phyloP scores from a whole-genome alignment of 1,284 basidiomycete species.

The Mrakiaceae sp. region DNA sequence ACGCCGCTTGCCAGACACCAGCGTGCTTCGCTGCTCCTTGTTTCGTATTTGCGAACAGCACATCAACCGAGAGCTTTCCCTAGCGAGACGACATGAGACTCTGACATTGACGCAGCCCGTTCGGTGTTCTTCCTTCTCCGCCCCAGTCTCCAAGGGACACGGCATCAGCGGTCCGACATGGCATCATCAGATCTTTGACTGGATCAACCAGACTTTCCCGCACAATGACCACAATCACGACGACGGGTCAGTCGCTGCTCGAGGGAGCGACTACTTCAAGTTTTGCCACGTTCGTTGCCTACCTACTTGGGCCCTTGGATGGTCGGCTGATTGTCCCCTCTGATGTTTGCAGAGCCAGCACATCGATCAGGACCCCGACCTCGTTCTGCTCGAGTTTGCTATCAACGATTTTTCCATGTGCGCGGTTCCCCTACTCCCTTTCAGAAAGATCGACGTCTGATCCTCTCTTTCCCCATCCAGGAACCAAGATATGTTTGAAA shows the following conservation, averaged over 20 bases:
- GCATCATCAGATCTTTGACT: not conserved
- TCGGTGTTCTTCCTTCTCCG: too few relatives aligned
- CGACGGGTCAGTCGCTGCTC: not conserved
- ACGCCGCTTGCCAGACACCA: too few relatives aligned
- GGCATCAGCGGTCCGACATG: not conserved
- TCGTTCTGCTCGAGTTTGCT: constrained; percentile 35
- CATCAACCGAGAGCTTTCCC: too few relatives aligned
- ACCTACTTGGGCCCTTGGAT: too few relatives aligned
- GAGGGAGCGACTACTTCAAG: constrained; percentile 7
- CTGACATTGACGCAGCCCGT: too few relatives aligned
- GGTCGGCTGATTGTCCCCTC: too few relatives aligned
- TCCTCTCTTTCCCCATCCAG: constrained; percentile 2
- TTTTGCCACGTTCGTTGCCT: constrained; percentile 2
- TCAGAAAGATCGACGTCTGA: too few relatives aligned
- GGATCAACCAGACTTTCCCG: not conserved
- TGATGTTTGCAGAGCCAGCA: constrained; percentile 28
- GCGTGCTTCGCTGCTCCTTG: too few relatives aligned
- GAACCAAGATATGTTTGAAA: constrained; percentile 3
- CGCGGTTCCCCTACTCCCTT: constrained; percentile 8
- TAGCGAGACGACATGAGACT: too few relatives aligned
- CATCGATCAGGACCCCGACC: constrained; percentile 30
- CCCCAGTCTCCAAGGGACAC: not conserved
- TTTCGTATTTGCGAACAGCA: too few relatives aligned
- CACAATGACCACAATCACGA: not conserved
- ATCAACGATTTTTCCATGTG: constrained; percentile 34